A percentile compares a stretch with the other conserved stretches of the same genome.
Conservation (phyloP, 2,329 filamentous ascomycete species). For the Fusarium longipes region DNA sequence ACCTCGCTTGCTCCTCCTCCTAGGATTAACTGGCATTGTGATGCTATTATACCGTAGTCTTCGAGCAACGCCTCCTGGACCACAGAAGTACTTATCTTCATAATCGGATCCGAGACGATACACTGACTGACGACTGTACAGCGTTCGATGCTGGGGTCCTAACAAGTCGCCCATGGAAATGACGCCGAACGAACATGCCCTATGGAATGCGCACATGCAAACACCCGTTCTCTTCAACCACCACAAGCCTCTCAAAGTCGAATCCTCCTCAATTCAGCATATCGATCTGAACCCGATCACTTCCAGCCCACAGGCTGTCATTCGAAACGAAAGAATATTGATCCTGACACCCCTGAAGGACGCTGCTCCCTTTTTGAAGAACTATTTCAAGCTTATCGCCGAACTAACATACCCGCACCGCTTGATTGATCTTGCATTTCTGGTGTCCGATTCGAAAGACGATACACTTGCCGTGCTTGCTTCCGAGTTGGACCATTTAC, state of each 20-base stretch:
- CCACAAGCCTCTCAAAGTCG: constrained; percentile 87
- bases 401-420: constrained; percentile 94
- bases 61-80: constrained; percentile 81
- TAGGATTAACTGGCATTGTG: constrained; percentile 76
- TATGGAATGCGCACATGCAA: constrained; percentile 88
- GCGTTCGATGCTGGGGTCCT: constrained; percentile 97
- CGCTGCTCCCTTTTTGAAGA: constrained; percentile 81
- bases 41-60: constrained; percentile 91
- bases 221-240: constrained; percentile 98
- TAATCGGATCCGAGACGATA: constrained; percentile 1
- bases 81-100: constrained; percentile 79
- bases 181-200: constrained; percentile 87
- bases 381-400: constrained; percentile 93
- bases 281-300: constrained; percentile 87
- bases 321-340: constrained; percentile 87
- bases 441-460: constrained; percentile 91
- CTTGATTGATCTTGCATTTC: constrained; percentile 93
- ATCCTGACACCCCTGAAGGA: constrained; percentile 95
- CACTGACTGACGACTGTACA: constrained; percentile 53
- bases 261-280: constrained; percentile 80
- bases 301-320: constrained; percentile 80
- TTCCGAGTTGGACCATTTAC: constrained; percentile 87
- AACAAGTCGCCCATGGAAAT: constrained; percentile 96
- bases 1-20: constrained; percentile 80
- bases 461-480: constrained; percentile 90